Conservation (phyloP, 140 eudicot species). For the Artemisia princeps region DNA sequence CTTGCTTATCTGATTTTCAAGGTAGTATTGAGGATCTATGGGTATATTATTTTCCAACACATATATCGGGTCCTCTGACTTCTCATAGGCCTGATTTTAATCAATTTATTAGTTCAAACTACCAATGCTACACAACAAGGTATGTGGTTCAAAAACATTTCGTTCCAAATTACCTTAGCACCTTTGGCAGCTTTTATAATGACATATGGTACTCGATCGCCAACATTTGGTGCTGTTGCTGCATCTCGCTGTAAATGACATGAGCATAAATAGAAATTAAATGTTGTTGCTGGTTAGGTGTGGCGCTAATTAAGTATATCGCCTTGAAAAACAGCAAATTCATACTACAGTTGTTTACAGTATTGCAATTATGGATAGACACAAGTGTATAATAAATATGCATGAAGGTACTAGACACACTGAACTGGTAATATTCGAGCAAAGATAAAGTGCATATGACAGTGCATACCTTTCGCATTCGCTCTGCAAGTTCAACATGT, state of each 20-base stretch:
- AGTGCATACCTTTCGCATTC: slow-evolving; percentile 82
- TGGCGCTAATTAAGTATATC: neutral
- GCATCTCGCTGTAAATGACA: slow-evolving; percentile 72
- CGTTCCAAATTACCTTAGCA: slow-evolving; percentile 64
- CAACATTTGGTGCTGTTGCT: slow-evolving; percentile 95
- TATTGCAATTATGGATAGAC: neutral
- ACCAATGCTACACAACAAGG: slow-evolving; percentile 15
- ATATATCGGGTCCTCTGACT: slow-evolving; percentile 91
- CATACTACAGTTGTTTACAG: neutral
- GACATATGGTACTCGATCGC: slow-evolving; percentile 98
- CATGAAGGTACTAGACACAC: slow-evolving; percentile 5
- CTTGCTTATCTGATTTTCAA: slow-evolving; percentile 89
- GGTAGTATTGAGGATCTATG: slow-evolving; percentile 90
- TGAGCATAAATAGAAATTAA: neutral
- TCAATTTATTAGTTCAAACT: slow-evolving; percentile 16
- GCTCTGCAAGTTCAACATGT: slow-evolving; percentile 97
- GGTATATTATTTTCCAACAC: slow-evolving; percentile 94
- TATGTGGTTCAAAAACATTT: slow-evolving; percentile 4
- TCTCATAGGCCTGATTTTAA: slow-evolving; percentile 76
- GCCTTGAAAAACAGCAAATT: neutral
- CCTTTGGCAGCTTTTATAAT: slow-evolving; percentile 88
- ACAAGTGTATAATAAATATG: neutral
- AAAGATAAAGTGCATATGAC: slow-evolving; percentile 14
- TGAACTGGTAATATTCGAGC: neutral
- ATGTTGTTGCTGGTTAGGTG: neutral